Base-by-base conservation (phyloP, 352 stramenopile species). In the Phytophthora sojae region DNA sequence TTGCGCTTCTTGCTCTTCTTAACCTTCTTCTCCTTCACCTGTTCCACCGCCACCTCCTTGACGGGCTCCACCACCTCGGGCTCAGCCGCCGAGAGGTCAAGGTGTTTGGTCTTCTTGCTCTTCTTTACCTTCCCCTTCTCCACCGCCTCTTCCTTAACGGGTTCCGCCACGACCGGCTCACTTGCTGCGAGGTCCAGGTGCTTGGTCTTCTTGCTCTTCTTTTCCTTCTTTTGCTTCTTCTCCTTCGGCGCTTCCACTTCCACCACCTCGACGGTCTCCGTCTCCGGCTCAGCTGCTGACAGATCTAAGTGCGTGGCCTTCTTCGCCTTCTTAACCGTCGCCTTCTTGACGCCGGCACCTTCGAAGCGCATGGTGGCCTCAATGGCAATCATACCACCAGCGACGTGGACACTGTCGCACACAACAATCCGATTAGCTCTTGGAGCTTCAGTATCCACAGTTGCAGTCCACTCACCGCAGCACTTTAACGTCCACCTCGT, bases 371-470 rank as follows among this genome's bases (percentile, higher is more conserved):
- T 93, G 19, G 84, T 88, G 6, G 78, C 86, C 60, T 94, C 86
- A 69, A 96, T 93, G 35, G 88, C 84, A 63, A 96, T 86, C 80
- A 96, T 91, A 1, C 85, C 86, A 35, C 87, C 82, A 26, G 88
- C 85, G 57, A 92, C 82, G 61, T 92, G 85, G 21, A 95, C 82
- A 32, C 85, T 79, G 6, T 3, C 26, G 35, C 4, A 42, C 35
- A 42, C 14, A 67, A 53, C 76, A 63, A 54, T 42, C 5, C 21
- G 12, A 56, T 79, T 49, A 73, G 51, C 15, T 57, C 37, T 12
- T 26, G 55, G 26, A 25, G 30, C n/a, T 52, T 14, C 56, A 61
- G n/a, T 35, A 57, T 14, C 6, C 56, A 5, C 11, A 25, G 25
- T 14, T 44, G 2, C 21, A 57, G 45, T 21, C 19, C 26, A 71